Conservation (phyloP, 2,329 filamentous ascomycete species). For the Colletotrichum liaoningense region DNA sequence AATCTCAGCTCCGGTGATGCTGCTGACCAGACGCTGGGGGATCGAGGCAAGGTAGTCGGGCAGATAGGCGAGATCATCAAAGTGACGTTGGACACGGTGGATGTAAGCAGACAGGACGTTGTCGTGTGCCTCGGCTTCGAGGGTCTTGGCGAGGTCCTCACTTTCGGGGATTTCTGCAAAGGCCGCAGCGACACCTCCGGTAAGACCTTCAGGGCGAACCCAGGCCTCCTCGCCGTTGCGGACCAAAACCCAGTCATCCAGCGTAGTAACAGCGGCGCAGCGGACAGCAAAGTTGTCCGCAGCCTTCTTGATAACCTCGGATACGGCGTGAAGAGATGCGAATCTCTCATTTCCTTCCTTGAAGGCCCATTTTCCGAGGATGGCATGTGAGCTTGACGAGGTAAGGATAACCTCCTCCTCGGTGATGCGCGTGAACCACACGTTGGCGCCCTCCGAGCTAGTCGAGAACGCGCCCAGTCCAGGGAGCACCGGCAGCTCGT, state of each 20-base stretch:
- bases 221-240: constrained; percentile 85
- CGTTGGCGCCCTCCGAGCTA: constrained; percentile 81
- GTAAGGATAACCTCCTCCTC: constrained; percentile 78
- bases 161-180: constrained; percentile 83
- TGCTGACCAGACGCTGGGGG: constrained; percentile 75
- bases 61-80: constrained; percentile 80
- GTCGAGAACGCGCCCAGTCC: constrained; percentile 82
- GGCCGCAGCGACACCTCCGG: constrained; percentile 80
- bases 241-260: constrained; percentile 83
- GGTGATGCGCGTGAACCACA: constrained; percentile 89
- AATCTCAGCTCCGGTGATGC: constrained; percentile 69
- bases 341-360: constrained; percentile 55
- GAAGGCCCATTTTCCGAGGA: constrained; percentile 80
- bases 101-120: constrained; percentile 86
- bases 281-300: constrained; percentile 79
- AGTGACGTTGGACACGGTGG: constrained; percentile 85
- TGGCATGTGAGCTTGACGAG: constrained; percentile 80
- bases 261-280: constrained; percentile 75
- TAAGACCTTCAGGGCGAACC: constrained; percentile 84
- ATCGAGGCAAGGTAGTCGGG: constrained; percentile 79
- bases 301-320: constrained; percentile 83
- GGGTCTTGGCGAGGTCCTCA: constrained; percentile 80
- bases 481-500: constrained; percentile 78
- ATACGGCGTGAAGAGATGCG: constrained; percentile 74
- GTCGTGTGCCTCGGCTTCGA: constrained; percentile 88